Evolutionary conservation across 345 rosid species (phyloP).

Genomic region (Carallia pectinifolia): DNA sequence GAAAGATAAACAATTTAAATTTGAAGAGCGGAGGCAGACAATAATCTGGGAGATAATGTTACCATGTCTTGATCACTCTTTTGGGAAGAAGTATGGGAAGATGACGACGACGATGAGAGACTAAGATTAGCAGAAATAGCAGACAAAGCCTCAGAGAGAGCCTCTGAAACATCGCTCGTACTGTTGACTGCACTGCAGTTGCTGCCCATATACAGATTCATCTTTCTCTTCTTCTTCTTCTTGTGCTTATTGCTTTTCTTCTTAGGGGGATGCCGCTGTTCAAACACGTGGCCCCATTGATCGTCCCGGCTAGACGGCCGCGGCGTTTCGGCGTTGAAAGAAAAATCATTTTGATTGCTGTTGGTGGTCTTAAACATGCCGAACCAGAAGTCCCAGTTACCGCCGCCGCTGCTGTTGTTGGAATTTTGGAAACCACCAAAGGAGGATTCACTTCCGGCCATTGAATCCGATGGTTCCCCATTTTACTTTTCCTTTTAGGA

Average conservation of each 20-base stretch:
- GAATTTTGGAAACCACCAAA: not conserved
- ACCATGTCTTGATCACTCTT: not conserved
- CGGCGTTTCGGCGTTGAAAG: not conserved
- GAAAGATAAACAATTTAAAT: no score
- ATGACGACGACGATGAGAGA: not conserved
- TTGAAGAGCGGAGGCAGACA: no score
- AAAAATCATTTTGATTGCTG: not conserved
- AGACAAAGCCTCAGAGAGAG: not conserved
- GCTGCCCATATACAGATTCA: not conserved
- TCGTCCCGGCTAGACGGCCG: not conserved
- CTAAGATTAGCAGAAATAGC: slow-evolving; percentile 8
- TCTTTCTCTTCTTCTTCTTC: not conserved
- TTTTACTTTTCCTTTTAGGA: no score
- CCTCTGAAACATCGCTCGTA: not conserved
- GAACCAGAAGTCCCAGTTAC: not conserved
- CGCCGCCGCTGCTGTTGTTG: no score
- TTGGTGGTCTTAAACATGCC: not conserved
- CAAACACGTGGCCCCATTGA: not conserved
- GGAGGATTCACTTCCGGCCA: not conserved
- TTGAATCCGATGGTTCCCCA: not conserved
- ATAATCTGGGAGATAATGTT: no score
- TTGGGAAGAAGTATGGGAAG: not conserved
- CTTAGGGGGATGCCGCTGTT: not conserved
- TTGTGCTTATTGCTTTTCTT: no score
- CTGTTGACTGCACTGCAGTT: not conserved